Evolutionary conservation across 1,284 basidiomycete genomes (phyloP), one percentile per base, ranked within the genome.

Genomic region (Coniferiporia weirii): DNA sequence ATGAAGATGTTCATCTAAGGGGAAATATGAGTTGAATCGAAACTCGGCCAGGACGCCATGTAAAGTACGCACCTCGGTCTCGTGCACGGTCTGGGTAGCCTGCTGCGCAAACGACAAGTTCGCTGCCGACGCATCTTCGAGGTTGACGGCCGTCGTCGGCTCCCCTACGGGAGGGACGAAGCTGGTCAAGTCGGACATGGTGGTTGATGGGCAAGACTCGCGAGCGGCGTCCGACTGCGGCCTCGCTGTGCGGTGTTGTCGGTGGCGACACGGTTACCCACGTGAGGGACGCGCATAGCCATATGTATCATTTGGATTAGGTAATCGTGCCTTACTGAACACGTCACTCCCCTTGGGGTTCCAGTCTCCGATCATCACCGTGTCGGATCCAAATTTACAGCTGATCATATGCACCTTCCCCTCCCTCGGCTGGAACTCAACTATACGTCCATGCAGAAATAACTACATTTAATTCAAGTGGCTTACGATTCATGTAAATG

Each of bases 1-100:
- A 89, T 76, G 68, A 97, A 94, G 43, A 98, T 88, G 59, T 82
- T 87, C 36, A 66, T 67, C 73, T 76, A 56, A 52, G 13, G 8
- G 19, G 12, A 20, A 54, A 12, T 45, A 10, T 56, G 8, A 58
- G 54, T 57, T 45, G 47, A 40, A 59, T 56, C 13, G 22, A 44
- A 36, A 53, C 48, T 20, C 40, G 20, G 38, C 5, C 35, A 49
- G 20, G 35, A 17, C 35, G 44, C 17, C 22, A 27, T 36, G 32
- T 5, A 27, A 20, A 38, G 17, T 19, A 62, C 67, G 60, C 56
- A 74, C 74, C 54, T 74, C 73, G 22, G 70, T 66, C 22, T 71
- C 68, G 48, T 68, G 64, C 8, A 70, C 61, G 10, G 69, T 68
- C 54, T 71, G 67, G 0, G 66, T 54, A 9, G 57, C 69, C 35